Base-by-base conservation (phyloP, 805 yeast species). In the Metschnikowia santaceciliae region DNA sequence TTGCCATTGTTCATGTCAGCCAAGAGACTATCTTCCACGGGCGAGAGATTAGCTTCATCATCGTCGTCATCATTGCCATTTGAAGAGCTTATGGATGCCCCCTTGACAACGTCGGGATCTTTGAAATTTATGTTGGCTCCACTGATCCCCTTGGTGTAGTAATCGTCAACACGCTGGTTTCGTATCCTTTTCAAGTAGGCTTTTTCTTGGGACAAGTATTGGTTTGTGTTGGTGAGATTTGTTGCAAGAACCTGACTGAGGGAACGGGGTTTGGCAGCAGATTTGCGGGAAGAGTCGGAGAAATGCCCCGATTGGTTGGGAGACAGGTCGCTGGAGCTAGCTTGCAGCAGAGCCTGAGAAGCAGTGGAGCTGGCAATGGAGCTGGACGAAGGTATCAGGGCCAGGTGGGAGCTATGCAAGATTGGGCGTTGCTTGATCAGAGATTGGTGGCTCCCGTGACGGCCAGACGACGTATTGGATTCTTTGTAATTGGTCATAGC, bases 111-210 rank as follows among this genome's bases (percentile, higher is more conserved):
- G 5, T 52, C 59, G 2, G 46, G 14, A 36, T 57, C 61, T 20
- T 49, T 52, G 22, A 47, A 38, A 20, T 58, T 56, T 10, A 46
- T 68, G 42, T 64, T 64, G 8, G 70, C 73, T 3, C 72, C 77
- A 15, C 81, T 71, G 39, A 84, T 80, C 3, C 85, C 88, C 56
- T 82, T 82, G 11, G 88, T 84, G 61, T 85, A 84, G 63, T 85
- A 85, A 58, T 87, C 94, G 64, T 86, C 89, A 3, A 73, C 78
- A 37, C 74, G 69, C 54, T 80, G 84, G 55, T 82, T 82, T 52
- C 79, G 76, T 61, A 87, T 78, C 61, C 80, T 80, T 50, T 78
- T 79, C 51, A 88, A 65, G 59, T 87, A 87, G 0, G 82, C 78
- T 58, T 77, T 77, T 61, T 88, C 94, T 60, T 86, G 91, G 3